Base-by-base conservation (phyloP, 2,329 filamentous ascomycete species). In the Paraphaeosphaeria sporulosa region DNA sequence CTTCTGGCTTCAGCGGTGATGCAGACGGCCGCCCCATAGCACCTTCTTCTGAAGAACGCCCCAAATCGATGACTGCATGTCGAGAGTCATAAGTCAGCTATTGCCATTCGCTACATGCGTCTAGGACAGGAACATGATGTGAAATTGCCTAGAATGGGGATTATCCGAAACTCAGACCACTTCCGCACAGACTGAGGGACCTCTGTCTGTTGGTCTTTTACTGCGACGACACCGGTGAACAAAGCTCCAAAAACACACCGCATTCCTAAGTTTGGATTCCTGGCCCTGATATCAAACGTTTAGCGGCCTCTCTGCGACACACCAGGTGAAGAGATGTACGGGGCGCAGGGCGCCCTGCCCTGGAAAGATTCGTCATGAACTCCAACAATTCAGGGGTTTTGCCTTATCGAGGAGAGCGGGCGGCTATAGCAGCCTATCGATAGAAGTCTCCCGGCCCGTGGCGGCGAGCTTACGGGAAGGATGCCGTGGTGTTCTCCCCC, bases 151-250 rank as follows among this genome's bases (percentile, higher is more conserved):
- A 21, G 27, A 42, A n/a, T 13, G 36, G 36, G 40, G 27, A 42
- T 53, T 19, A 42, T 53, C 21, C 36, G 50, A 43, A 21, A 21
- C 38, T 21, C 27, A 43, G n/a, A 30, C 12, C 5, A 10, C 15
- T 42, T 12, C 50, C n/a, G 36, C 50, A 53, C 36, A 43, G 34
- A 53, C 50, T 10, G 50, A 53, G 32, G 34, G 50, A 42, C 34
- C 50, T 53, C 23, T 27, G 7, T 43, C 50, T 19, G 38, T 36
- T 42, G 36, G 50, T n/a, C 8, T 40, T 36, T 43, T 53, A 17
- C 13, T 53, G 50, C 50, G 36, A 53, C 19, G 25, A 9, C 21
- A 17, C 50, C 50, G 50, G 50, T 53, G 50, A 53, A 30, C 3
- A 15, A 43, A 4, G 19, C 13, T 42, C 17, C 13, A 43, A 21